Evolutionary conservation across 257 asterid genomes (phyloP), one percentile per base, ranked within the genome.

Genomic region (Nicotiana tabacum): DNA sequence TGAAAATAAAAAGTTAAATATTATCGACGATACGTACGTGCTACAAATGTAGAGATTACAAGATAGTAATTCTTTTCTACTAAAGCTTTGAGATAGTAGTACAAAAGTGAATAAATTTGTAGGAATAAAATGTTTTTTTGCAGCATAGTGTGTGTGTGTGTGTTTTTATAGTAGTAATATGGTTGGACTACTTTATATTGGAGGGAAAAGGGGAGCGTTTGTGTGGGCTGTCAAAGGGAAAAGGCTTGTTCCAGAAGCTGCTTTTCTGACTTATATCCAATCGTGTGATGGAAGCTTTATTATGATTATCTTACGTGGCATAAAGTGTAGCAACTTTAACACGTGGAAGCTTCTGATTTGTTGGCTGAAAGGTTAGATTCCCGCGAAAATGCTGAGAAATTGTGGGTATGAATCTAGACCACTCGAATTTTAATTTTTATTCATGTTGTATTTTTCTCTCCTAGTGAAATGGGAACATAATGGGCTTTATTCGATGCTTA

Each of bases 211-310:
- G 37, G n/a, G 18, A 16, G 32, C 6, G 3, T 13, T 46, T 33
- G 46, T 55, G 18, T 17, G 24, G 43, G 30, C 8, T 61, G 37
- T 30, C n/a, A 65, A 43, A 7, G 48, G 60, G 18, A 33, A 37
- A 33, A 37, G 77, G 80, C 86, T 78, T 85, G 53, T 77, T 4
- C 51, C 16, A 17, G 85, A 85, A 82, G 85, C 43, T 81, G 74
- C 13, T 18, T 11, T 65, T 74, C 69, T 60, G 70, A 82, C 77
- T 82, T 68, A 3, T 48, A 0, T 55, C 67, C 60, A 78, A 70
- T 68, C 80, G 67, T 76, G 33, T 21, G 16, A 67, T 5, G 66
- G 78, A 81, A 81, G 83, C 66, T 78, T 53, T 48, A 56, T 17
- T 24, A 21, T 32, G 29, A 17, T 51, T 27, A 57, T 64, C 60